Conservation (phyloP, 2,329 filamentous ascomycete species). For the Pseudocercospora macadamiae region DNA sequence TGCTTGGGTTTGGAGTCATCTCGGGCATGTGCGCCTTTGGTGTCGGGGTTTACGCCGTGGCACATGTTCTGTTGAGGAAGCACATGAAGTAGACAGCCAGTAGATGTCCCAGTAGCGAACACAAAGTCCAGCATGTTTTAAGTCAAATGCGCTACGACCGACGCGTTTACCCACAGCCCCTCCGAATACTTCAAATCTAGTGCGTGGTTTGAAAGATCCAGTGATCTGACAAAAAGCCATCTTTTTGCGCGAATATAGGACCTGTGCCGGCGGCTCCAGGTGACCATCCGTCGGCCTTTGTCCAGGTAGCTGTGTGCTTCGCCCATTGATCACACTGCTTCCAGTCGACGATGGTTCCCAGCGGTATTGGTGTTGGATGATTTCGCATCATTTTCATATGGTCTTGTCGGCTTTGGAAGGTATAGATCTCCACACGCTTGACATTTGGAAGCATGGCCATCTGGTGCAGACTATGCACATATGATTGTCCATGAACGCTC, state of each 20-base stretch:
- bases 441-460: not conserved
- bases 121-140: no score
- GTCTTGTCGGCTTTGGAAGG: not conserved
- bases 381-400: not conserved
- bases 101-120: no score
- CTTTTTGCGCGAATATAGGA: no score
- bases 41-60: conserved; percentile 31
- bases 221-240: no score
- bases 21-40: conserved; percentile 52
- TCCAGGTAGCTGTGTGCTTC: not conserved
- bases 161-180: not conserved
- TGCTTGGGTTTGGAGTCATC: conserved; percentile 37
- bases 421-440: not conserved
- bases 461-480: not conserved
- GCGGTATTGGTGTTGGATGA: not conserved
- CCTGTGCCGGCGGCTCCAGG: not conserved
- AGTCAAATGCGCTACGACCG: no score
- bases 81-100: conserved; percentile 7
- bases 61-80: conserved; percentile 23
- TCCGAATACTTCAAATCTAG: not conserved
- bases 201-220: no score
- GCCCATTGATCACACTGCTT: not conserved
- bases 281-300: not conserved
- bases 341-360: not conserved
- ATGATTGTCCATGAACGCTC: not conserved